These are phyloP conservation scores for Pythium sukuiense DNA, from an alignment of 352 stramenopile genomes.

Conservation along the genomic window DNA sequence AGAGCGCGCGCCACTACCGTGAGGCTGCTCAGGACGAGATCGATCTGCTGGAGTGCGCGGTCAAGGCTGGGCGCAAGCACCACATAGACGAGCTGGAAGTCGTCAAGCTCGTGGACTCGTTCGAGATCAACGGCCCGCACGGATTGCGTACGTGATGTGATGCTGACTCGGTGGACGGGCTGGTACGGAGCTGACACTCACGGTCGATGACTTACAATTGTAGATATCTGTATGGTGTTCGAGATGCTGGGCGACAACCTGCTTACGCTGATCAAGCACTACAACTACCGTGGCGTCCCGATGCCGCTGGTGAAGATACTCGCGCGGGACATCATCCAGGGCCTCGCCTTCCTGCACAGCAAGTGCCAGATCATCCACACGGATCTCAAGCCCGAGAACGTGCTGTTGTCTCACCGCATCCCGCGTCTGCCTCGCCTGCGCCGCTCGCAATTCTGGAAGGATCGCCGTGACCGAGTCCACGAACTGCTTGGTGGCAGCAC, in stretches of 20 bases:
- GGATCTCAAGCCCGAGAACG: slow-evolving; percentile 99
- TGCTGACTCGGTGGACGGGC: background rate
- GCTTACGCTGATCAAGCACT: slow-evolving; percentile 98
- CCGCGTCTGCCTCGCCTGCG: slow-evolving; percentile 67
- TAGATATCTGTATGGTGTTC: slow-evolving; percentile 98
- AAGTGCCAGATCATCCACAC: slow-evolving; percentile 99
- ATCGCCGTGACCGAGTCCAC: slow-evolving; percentile 24
- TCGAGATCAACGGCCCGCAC: slow-evolving; percentile 96
- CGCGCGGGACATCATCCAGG: slow-evolving; percentile 93
- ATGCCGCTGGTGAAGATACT: slow-evolving; percentile 95
- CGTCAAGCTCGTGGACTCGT: slow-evolving; percentile 90
- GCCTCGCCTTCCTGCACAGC: slow-evolving; percentile 96
- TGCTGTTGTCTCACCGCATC: slow-evolving; percentile 90
- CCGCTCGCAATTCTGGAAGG: slow-evolving; percentile 55
- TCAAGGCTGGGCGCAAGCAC: slow-evolving; percentile 51
- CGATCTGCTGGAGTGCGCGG: slow-evolving; percentile 93
- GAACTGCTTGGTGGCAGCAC: background rate
- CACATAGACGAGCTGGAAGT: slow-evolving; percentile 44
- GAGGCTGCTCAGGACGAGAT: slow-evolving; percentile 99
- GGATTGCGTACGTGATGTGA: slow-evolving; percentile 72
- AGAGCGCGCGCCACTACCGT: slow-evolving; percentile 97
- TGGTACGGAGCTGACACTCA: background rate
- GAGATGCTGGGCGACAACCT: slow-evolving; percentile 99
- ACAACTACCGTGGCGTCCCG: slow-evolving; percentile 98
- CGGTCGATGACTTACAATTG: background rate